Evolutionary conservation across 2,329 filamentous ascomycete genomes (phyloP).

Genomic region (Piedraia hortae): DNA sequence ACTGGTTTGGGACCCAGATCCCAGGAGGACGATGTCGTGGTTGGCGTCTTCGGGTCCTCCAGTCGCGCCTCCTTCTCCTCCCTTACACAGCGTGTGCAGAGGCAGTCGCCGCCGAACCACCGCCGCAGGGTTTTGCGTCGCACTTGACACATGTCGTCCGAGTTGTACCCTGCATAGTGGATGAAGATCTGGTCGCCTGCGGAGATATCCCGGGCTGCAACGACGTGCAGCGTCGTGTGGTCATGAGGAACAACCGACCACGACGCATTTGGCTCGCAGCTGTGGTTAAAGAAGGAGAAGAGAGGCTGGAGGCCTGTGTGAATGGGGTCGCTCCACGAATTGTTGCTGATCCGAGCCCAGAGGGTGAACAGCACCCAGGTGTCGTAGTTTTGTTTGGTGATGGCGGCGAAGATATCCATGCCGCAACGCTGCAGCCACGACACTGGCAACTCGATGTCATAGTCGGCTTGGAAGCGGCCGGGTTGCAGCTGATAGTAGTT

Average conservation of each 20-base stretch:
- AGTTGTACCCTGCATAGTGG: slow-evolving; percentile 7
- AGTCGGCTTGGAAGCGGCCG: slow-evolving; percentile 36
- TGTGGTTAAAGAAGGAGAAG: slow-evolving; percentile 88
- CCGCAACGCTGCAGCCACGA: slow-evolving; percentile 57
- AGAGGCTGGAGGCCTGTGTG: slow-evolving; percentile 38
- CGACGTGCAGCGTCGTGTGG: slow-evolving; percentile 5
- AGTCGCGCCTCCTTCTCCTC: slow-evolving; percentile 4
- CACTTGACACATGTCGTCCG: slow-evolving; percentile 3
- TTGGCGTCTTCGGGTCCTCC: slow-evolving; percentile 1
- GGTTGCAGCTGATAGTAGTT: slow-evolving; percentile 4
- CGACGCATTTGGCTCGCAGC: slow-evolving; percentile 69
- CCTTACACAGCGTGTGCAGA: slow-evolving; percentile 7
- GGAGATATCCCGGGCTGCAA: slow-evolving; percentile 2
- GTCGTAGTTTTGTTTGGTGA: slow-evolving; percentile 28
- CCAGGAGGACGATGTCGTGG: slow-evolving; percentile 2
- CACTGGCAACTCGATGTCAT: slow-evolving; percentile 41
- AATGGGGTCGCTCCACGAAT: slow-evolving; percentile 40
- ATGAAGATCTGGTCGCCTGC: slow-evolving; percentile 10
- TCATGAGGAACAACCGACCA: slow-evolving; percentile 30
- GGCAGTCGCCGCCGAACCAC: slow-evolving; percentile 9
- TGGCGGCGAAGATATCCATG: slow-evolving; percentile 36
- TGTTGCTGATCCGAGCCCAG: slow-evolving; percentile 64
- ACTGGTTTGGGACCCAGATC: slow-evolving; percentile 4
- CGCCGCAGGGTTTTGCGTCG: slow-evolving; percentile 4
- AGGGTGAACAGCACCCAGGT: slow-evolving; percentile 68